phyloP scores from a whole-genome alignment of 108 stramenopile genomes.

The Conticribra weissflogii region DNA sequence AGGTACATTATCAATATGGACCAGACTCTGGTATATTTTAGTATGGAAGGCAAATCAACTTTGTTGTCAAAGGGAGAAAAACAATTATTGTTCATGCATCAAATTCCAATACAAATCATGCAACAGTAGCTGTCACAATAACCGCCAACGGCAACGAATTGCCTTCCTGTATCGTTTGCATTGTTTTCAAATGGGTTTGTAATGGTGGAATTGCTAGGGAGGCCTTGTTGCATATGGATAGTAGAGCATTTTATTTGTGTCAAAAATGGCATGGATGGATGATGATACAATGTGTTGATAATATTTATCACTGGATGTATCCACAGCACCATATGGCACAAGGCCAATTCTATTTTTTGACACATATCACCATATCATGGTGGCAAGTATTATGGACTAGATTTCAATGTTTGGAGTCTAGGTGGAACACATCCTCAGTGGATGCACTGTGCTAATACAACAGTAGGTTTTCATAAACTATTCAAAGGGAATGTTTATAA shows the following conservation, averaged over 20 bases:
- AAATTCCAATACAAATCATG: not conserved
- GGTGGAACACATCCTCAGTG: slow-evolving; percentile 2
- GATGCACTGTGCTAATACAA: slow-evolving; percentile 27
- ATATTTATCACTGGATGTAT: not conserved
- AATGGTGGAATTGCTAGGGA: not conserved
- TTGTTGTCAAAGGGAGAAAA: not conserved
- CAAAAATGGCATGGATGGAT: slow-evolving; percentile 5
- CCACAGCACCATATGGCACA: slow-evolving; percentile 1
- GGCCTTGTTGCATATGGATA: not conserved
- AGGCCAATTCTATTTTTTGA: slow-evolving; percentile 19
- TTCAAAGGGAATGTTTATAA: slow-evolving; percentile 3
- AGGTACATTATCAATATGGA: slow-evolving; percentile 5
- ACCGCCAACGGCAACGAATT: not conserved
- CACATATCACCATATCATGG: slow-evolving; percentile 22
- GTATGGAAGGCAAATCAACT: not conserved
- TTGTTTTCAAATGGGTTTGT: not conserved
- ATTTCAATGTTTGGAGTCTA: slow-evolving; percentile 23
- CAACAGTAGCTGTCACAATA: slow-evolving; percentile 3
- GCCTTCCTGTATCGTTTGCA: too few relatives aligned
- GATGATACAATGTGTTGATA: not conserved
- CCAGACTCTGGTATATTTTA: not conserved
- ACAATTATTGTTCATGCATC: not conserved
- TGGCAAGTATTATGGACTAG: slow-evolving; percentile 5
- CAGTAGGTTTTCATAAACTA: slow-evolving; percentile 20
- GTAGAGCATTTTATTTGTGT: not conserved